These are phyloP conservation scores for Hericium rajendrae DNA, from an alignment of 768 basidiomycete species.

Conservation along the genomic window DNA sequence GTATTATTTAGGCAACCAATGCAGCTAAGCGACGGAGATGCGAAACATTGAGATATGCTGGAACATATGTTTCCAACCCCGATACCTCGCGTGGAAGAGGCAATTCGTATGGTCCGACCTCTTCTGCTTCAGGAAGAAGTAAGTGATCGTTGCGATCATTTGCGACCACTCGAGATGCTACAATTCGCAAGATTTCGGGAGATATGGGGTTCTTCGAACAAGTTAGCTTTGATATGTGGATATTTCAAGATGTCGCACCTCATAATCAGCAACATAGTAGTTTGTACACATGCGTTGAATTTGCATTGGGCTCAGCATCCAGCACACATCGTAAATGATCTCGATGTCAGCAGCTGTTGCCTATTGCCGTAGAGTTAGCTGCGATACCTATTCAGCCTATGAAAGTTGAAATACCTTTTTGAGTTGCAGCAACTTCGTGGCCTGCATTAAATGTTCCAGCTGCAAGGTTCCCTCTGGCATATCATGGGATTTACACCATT, in stretches of 20 bases:
- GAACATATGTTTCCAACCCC: constrained; percentile 93
- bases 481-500: constrained; percentile 99
- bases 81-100: constrained; percentile 92
- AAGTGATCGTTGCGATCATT: constrained; percentile 97
- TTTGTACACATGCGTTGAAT: constrained; percentile 99
- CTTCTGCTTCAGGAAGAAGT: constrained; percentile 93
- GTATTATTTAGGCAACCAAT: constrained; percentile 54
- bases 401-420: constrained; percentile 63
- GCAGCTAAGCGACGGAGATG: constrained; percentile 84
- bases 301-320: constrained; percentile 99
- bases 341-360: constrained; percentile 93
- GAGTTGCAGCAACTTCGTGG: constrained; percentile 92
- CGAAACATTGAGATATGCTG: constrained; percentile 83
- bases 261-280: constrained; percentile 98
- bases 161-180: constrained; percentile 90
- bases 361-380: constrained; percentile 27
- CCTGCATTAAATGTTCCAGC: constrained; percentile 98
- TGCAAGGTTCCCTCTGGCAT: constrained; percentile 99
- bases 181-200: constrained; percentile 92
- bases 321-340: constrained; percentile 98
- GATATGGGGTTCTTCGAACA: constrained; percentile 80
- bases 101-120: constrained; percentile 91
- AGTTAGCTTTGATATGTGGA: constrained; percentile 1
- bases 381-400: no score
- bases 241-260: constrained; percentile 41